phyloP scores from a whole-genome alignment of 1,139 yeast species.

The Sugiyamaella pinicola region DNA sequence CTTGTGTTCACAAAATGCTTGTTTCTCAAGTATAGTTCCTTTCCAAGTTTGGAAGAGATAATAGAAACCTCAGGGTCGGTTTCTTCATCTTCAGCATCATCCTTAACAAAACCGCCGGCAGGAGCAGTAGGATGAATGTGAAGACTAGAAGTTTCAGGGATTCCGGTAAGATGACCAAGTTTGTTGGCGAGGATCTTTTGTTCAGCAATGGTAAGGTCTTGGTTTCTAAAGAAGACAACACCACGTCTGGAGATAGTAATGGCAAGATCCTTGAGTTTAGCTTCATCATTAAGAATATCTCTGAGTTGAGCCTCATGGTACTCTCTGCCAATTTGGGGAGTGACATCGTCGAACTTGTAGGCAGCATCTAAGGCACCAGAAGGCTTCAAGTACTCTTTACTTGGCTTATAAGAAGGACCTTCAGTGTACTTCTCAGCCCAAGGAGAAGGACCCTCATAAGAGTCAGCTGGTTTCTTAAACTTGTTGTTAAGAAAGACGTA shows the following conservation, averaged over 20 bases:
- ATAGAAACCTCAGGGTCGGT: constrained; percentile 33
- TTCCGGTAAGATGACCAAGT: constrained; percentile 66
- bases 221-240: constrained; percentile 65
- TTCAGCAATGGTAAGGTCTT: constrained; percentile 57
- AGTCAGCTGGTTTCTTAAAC: constrained; percentile 19
- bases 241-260: constrained; percentile 64
- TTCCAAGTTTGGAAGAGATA: constrained; percentile 33
- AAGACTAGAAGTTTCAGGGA: constrained; percentile 68
- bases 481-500: constrained; percentile 14
- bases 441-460: constrained; percentile 35
- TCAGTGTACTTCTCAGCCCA: constrained; percentile 30
- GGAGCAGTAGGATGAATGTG: constrained; percentile 44
- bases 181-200: constrained; percentile 56
- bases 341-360: constrained; percentile 34
- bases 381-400: constrained; percentile 24
- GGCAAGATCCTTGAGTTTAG: constrained; percentile 56
- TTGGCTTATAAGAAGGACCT: constrained; percentile 21
- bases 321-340: constrained; percentile 39
- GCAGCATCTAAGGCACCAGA: constrained; percentile 29
- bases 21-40: constrained; percentile 28
- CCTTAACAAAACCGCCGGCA: constrained; percentile 35
- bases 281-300: constrained; percentile 53
- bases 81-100: constrained; percentile 25
- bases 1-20: constrained; percentile 14
- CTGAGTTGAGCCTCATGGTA: constrained; percentile 43